Percentiles rank a stretch among this genome's conserved stretches.
These are phyloP conservation scores for Pestalotiopsis sp. DNA, from an alignment of 2,329 filamentous ascomycete genomes.

Conservation along the genomic window DNA sequence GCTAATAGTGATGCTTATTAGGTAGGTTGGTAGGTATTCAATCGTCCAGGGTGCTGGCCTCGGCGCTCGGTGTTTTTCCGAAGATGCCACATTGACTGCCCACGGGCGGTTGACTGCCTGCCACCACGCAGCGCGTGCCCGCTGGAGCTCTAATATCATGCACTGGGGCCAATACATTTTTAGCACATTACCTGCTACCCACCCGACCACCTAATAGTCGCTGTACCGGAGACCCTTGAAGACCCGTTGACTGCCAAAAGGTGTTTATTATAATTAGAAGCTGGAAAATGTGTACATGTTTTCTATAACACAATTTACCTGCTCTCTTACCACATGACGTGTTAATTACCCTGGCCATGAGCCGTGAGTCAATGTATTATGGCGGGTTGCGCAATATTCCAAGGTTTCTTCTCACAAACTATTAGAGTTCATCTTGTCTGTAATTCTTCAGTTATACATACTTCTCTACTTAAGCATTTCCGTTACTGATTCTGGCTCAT, in stretches of 20 bases:
- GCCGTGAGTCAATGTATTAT: not conserved
- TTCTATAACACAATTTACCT: not conserved
- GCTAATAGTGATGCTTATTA: constrained; percentile 4
- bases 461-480: not conserved
- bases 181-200: not conserved
- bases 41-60: constrained; percentile 1
- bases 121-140: not conserved
- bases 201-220: not conserved
- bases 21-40: constrained; percentile 11
- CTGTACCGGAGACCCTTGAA: no score
- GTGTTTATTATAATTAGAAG: no score
- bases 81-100: constrained; percentile 30
- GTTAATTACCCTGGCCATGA: not conserved
- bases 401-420: not conserved
- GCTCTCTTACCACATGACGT: not conserved
- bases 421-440: not conserved
- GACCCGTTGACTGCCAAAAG: no score
- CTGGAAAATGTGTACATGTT: no score
- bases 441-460: not conserved
- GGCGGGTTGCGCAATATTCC: not conserved
- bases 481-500: not conserved
- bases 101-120: not conserved
- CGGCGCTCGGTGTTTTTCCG: constrained; percentile 25
- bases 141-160: not conserved
- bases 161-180: not conserved